Evolutionary conservation across 2,329 filamentous ascomycete genomes (phyloP).

Genomic region (Botryotinia narcissicola): DNA sequence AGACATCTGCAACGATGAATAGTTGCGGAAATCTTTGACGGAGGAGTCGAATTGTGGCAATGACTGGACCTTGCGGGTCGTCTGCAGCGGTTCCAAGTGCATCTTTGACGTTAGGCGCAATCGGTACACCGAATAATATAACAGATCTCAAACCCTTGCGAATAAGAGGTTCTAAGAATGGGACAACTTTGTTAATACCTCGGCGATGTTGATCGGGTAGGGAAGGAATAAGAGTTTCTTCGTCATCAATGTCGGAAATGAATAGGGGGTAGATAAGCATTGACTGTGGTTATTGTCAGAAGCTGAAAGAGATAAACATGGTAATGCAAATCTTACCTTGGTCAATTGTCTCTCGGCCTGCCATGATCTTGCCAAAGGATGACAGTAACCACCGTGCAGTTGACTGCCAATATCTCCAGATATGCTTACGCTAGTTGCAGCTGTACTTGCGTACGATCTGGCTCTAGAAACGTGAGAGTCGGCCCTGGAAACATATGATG

Average conservation of each 20-base stretch:
- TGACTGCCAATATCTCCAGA: slow-evolving; percentile 77
- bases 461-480: slow-evolving; percentile 59
- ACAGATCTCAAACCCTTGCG: slow-evolving; percentile 89
- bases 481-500: slow-evolving; percentile 58
- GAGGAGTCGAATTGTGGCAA: slow-evolving; percentile 79
- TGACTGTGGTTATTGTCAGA: slow-evolving; percentile 54
- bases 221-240: slow-evolving; percentile 85
- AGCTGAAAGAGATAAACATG: slow-evolving; percentile 14
- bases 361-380: slow-evolving; percentile 76
- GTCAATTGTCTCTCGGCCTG: slow-evolving; percentile 82
- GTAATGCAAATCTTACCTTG: slow-evolving; percentile 55
- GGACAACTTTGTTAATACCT: slow-evolving; percentile 79
- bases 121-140: slow-evolving; percentile 92
- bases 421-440: slow-evolving; percentile 67
- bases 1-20: slow-evolving; percentile 90
- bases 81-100: slow-evolving; percentile 88
- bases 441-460: slow-evolving; percentile 65
- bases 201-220: slow-evolving; percentile 87
- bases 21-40: slow-evolving; percentile 83
- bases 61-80: slow-evolving; percentile 89
- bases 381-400: slow-evolving; percentile 78
- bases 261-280: slow-evolving; percentile 99
- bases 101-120: slow-evolving; percentile 79
- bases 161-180: slow-evolving; percentile 82
- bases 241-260: slow-evolving; percentile 89